phyloP scores from a whole-genome alignment of 495 filamentous ascomycete genomes.

The Aspergillus sclerotiicarbonarius region DNA sequence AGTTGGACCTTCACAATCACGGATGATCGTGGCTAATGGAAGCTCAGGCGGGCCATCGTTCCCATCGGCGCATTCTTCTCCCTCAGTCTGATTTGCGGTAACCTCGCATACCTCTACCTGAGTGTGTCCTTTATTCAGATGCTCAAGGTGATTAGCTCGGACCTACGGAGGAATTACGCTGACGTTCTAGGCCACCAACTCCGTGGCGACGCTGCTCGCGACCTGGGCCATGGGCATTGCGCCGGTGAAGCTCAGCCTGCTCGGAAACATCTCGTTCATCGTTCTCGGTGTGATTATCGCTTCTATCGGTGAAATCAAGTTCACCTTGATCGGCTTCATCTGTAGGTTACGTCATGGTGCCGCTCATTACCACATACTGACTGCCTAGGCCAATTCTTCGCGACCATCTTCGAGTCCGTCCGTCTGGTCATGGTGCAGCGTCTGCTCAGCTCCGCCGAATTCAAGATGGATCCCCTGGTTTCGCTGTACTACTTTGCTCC shows the following conservation, averaged over 20 bases:
- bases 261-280: slow-evolving; percentile 79
- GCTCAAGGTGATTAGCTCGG: slow-evolving; percentile 66
- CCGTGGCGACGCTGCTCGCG: slow-evolving; percentile 79
- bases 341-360: slow-evolving; percentile 27
- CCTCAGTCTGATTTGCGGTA: slow-evolving; percentile 86
- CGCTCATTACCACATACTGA: background rate
- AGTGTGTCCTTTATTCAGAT: slow-evolving; percentile 93
- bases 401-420: slow-evolving; percentile 80
- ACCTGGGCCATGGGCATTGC: slow-evolving; percentile 75
- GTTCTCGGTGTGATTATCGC: slow-evolving; percentile 84
- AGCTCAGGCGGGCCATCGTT: slow-evolving; percentile 64
- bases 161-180: background rate
- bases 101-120: slow-evolving; percentile 84
- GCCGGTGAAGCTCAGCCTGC: slow-evolving; percentile 65
- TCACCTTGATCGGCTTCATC: slow-evolving; percentile 76
- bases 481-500: slow-evolving; percentile 93
- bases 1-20: slow-evolving; percentile 9
- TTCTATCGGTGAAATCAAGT: slow-evolving; percentile 85
- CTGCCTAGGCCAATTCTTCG: slow-evolving; percentile 58
- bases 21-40: slow-evolving; percentile 7
- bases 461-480: slow-evolving; percentile 93
- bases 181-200: slow-evolving; percentile 67
- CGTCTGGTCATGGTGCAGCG: slow-evolving; percentile 85
- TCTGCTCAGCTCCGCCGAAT: slow-evolving; percentile 78
- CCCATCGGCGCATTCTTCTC: slow-evolving; percentile 89